These are phyloP conservation scores for Acorus gramineus DNA, from an alignment of 106 monocot genomes.

Conservation along the genomic window DNA sequence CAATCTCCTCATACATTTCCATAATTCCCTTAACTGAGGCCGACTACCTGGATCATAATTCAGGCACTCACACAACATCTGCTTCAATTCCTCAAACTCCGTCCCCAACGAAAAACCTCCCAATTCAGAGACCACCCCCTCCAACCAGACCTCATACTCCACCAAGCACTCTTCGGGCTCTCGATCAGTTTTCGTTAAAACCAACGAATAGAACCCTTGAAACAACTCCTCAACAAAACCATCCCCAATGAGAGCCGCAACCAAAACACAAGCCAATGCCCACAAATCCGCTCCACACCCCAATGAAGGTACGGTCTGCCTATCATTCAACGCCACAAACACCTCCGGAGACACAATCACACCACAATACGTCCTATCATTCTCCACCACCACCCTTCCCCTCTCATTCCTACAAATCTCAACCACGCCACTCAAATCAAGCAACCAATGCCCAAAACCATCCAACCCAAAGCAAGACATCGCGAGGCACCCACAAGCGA, in stretches of 20 bases:
- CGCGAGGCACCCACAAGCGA: constrained; percentile 55
- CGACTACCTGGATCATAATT: constrained; percentile 41
- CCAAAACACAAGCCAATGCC: constrained; percentile 65
- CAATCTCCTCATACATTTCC: constrained; percentile 34
- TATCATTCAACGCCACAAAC: constrained; percentile 12
- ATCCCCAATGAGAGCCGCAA: constrained; percentile 36
- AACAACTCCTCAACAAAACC: constrained; percentile 13
- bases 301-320: constrained; percentile 3
- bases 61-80: constrained; percentile 36
- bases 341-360: constrained; percentile 47
- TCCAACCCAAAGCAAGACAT: constrained; percentile 50
- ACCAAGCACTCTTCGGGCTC: constrained; percentile 7
- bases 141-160: constrained; percentile 46
- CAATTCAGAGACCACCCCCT: constrained; percentile 31
- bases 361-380: neutral
- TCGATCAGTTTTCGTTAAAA: neutral
- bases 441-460: constrained; percentile 49
- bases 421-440: constrained; percentile 48
- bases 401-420: constrained; percentile 15
- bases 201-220: neutral
- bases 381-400: constrained; percentile 17
- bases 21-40: constrained; percentile 49
- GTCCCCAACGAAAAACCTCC: constrained; percentile 23
- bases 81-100: constrained; percentile 34
- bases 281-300: constrained; percentile 65